Percentiles rank a stretch among this genome's conserved stretches.
These are phyloP conservation scores for Fusarium zealandicum DNA, from an alignment of 2,329 filamentous ascomycete species.

Conservation along the genomic window DNA sequence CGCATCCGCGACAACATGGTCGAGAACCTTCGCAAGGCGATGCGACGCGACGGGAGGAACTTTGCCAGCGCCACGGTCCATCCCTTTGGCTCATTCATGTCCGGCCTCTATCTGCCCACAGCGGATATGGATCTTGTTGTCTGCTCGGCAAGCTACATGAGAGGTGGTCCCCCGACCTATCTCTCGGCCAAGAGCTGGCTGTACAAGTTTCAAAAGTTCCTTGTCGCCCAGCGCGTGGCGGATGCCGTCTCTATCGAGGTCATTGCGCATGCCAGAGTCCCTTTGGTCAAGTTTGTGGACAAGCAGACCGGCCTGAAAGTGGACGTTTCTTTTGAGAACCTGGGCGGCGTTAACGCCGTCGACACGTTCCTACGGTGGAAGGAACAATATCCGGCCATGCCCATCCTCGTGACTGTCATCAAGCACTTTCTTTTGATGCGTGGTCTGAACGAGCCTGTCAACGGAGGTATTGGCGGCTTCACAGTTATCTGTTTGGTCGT, in stretches of 20 bases:
- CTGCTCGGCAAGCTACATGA: slow-evolving; percentile 66
- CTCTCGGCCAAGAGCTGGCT: slow-evolving; percentile 62
- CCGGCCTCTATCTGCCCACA: slow-evolving; percentile 73
- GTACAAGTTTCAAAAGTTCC: slow-evolving; percentile 66
- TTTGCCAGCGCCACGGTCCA: slow-evolving; percentile 70
- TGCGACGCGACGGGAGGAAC: slow-evolving; percentile 58
- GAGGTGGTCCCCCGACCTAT: slow-evolving; percentile 57
- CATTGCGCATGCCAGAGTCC: slow-evolving; percentile 81
- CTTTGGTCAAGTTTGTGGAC: slow-evolving; percentile 91
- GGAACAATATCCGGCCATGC: slow-evolving; percentile 80
- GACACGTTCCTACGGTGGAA: slow-evolving; percentile 85
- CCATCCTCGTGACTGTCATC: slow-evolving; percentile 82
- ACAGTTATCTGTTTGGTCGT: slow-evolving; percentile 93
- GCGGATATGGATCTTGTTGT: slow-evolving; percentile 96
- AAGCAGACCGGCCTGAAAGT: slow-evolving; percentile 79
- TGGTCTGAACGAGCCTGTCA: slow-evolving; percentile 88
- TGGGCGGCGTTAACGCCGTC: slow-evolving; percentile 80
- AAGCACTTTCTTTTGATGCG: slow-evolving; percentile 94
- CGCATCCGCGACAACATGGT: slow-evolving; percentile 77
- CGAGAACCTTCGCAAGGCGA: slow-evolving; percentile 66
- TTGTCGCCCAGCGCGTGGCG: slow-evolving; percentile 65
- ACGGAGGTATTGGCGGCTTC: slow-evolving; percentile 91
- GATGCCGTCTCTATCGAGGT: slow-evolving; percentile 66
- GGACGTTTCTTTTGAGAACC: slow-evolving; percentile 94
- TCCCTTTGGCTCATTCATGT: slow-evolving; percentile 93